Percentiles rank a stretch among this genome's conserved stretches.
These are phyloP conservation scores for Phytopythium cucurbitacearum DNA, from an alignment of 352 stramenopile genomes.

Conservation along the genomic window DNA sequence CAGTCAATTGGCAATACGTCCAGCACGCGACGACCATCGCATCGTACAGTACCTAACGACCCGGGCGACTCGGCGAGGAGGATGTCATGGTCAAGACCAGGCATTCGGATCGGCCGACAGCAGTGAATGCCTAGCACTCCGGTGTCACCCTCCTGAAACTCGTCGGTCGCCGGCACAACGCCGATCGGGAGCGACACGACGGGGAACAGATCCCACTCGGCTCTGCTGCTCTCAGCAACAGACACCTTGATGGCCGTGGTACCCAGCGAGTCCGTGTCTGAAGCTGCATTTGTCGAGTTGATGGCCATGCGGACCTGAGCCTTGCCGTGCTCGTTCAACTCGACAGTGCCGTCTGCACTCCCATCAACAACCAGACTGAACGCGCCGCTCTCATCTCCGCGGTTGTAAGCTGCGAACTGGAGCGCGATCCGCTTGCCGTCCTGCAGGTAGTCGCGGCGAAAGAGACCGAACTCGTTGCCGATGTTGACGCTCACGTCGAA, in stretches of 20 bases:
- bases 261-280: background rate
- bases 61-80: constrained; percentile 69
- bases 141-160: constrained; percentile 13
- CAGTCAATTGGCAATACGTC: constrained; percentile 7
- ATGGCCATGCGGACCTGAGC: constrained; percentile 45
- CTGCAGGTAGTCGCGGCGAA: constrained; percentile 48
- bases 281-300: constrained; percentile 1
- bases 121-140: constrained; percentile 61
- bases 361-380: constrained; percentile 25
- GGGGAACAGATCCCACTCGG: constrained; percentile 52
- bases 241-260: constrained; percentile 37
- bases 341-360: constrained; percentile 24
- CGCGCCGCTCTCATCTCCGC: constrained; percentile 11
- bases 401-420: constrained; percentile 42
- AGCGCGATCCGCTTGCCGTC: constrained; percentile 40
- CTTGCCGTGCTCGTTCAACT: constrained; percentile 61
- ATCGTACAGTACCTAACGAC: constrained; percentile 40
- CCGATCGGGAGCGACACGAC: constrained; percentile 63
- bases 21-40: background rate
- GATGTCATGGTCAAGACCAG: constrained; percentile 46
- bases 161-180: constrained; percentile 11
- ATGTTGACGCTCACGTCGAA: constrained; percentile 71
- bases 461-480: constrained; percentile 82
- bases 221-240: constrained; percentile 24
- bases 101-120: constrained; percentile 55